Evolutionary conservation across 2,329 filamentous ascomycete genomes (phyloP).

Genomic region (Fusarium napiforme): DNA sequence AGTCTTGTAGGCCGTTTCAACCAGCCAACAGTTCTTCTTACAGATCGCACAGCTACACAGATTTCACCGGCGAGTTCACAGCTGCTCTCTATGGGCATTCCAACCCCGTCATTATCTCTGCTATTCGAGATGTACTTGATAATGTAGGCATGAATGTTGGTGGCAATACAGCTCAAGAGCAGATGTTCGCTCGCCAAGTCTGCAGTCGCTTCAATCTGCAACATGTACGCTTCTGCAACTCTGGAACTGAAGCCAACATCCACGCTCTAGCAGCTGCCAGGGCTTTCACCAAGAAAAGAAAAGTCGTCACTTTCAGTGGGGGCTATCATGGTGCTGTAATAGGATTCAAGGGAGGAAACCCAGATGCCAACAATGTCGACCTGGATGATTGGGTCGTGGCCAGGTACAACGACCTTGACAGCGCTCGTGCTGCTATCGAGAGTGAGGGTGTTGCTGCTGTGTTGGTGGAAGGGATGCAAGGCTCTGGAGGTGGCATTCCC

Average conservation of each 20-base stretch:
- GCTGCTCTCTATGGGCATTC: slow-evolving; percentile 75
- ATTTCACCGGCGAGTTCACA: slow-evolving; percentile 72
- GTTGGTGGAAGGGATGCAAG: slow-evolving; percentile 74
- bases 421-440: slow-evolving; percentile 57
- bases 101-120: slow-evolving; percentile 61
- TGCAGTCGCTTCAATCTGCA: slow-evolving; percentile 65
- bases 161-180: slow-evolving; percentile 63
- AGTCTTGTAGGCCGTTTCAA: slow-evolving; percentile 1
- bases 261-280: slow-evolving; percentile 67
- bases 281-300: slow-evolving; percentile 56
- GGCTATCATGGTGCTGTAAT: slow-evolving; percentile 53
- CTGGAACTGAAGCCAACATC: slow-evolving; percentile 73
- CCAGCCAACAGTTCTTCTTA: not conserved
- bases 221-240: slow-evolving; percentile 70
- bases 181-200: slow-evolving; percentile 61
- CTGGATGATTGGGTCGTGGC: slow-evolving; percentile 67
- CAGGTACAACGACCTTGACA: slow-evolving; percentile 68
- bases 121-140: slow-evolving; percentile 58
- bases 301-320: slow-evolving; percentile 63
- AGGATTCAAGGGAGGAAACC: slow-evolving; percentile 48
- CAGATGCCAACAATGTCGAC: slow-evolving; percentile 60
- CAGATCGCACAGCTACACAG: slow-evolving; percentile 58
- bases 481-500: slow-evolving; percentile 67
- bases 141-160: slow-evolving; percentile 65
- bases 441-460: slow-evolving; percentile 67